Conservation (phyloP, 2,329 filamentous ascomycete species). For the Aspergillus transmontanensis region DNA sequence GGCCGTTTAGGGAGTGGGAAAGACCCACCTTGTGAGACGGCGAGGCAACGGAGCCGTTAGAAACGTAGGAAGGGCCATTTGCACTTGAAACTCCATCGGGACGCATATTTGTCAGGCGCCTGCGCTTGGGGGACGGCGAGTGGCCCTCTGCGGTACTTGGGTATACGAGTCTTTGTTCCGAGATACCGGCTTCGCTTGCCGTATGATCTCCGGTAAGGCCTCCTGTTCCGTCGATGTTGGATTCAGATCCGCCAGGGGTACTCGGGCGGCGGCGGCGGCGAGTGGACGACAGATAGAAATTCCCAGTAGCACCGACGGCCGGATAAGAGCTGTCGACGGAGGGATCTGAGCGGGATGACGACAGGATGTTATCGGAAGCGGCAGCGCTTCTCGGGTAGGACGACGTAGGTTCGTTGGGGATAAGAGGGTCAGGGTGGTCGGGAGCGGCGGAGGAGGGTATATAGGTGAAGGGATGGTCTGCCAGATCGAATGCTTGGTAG, state of each 20-base stretch:
- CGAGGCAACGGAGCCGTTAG: conserved; percentile 58
- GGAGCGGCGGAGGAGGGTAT: conserved; percentile 64
- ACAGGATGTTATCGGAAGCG: conserved; percentile 27
- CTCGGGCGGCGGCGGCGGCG: conserved; percentile 38
- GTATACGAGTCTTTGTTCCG: conserved; percentile 26
- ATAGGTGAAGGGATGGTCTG: conserved; percentile 64
- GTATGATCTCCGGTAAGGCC: conserved; percentile 26
- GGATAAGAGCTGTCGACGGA: conserved; percentile 11
- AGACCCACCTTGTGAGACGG: conserved; percentile 53
- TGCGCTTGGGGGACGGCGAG: conserved; percentile 57
- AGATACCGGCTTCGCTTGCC: conserved; percentile 30
- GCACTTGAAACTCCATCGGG: conserved; percentile 58
- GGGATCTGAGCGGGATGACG: conserved; percentile 22
- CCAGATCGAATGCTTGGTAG: conserved; percentile 66
- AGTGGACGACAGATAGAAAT: conserved; percentile 17
- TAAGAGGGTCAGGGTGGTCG: conserved; percentile 67
- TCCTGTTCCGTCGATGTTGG: conserved; percentile 22
- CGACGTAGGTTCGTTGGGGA: conserved; percentile 52
- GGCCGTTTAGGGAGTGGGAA: conserved; percentile 58
- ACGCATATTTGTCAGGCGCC: conserved; percentile 64
- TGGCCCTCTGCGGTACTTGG: conserved; percentile 32
- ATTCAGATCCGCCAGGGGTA: conserved; percentile 28
- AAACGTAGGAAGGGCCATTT: conserved; percentile 58
- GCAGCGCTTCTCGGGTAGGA: conserved; percentile 28
- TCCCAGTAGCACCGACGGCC: conserved; percentile 16